phyloP scores from a whole-genome alignment of 1,139 yeast genomes.

The Lodderomyces theae region DNA sequence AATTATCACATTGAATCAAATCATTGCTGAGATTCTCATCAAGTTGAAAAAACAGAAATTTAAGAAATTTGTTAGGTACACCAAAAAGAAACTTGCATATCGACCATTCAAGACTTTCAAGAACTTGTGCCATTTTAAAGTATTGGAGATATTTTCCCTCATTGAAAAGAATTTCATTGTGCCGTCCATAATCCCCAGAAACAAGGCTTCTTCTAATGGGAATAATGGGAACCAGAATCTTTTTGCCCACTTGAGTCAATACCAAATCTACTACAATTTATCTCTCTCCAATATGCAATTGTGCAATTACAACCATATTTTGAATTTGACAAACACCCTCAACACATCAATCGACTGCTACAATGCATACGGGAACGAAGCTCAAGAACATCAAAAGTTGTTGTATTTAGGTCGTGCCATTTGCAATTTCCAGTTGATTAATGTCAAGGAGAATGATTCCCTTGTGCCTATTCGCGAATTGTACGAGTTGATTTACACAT shows the following conservation, averaged over 20 bases:
- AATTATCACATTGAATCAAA: conserved; percentile 28
- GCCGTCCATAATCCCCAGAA: conserved; percentile 20
- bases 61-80: conserved; percentile 19
- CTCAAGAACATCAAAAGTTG: conserved; percentile 34
- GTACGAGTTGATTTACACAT: conserved; percentile 31
- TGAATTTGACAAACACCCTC: conserved; percentile 20
- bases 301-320: conserved; percentile 35
- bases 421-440: conserved; percentile 36
- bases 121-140: conserved; percentile 28
- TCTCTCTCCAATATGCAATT: conserved; percentile 33
- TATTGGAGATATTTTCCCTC: conserved; percentile 27
- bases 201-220: no score
- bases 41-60: conserved; percentile 28
- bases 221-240: conserved; percentile 7
- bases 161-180: conserved; percentile 30
- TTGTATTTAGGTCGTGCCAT: conserved; percentile 34
- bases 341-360: conserved; percentile 10
- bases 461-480: conserved; percentile 33
- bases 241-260: conserved; percentile 21
- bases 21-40: conserved; percentile 32
- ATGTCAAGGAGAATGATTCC: conserved; percentile 22
- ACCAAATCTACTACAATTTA: conserved; percentile 34
- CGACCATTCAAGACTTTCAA: conserved; percentile 26
- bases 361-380: conserved; percentile 18
- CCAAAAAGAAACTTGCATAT: conserved; percentile 19